phyloP scores from a whole-genome alignment of 2,329 filamentous ascomycete species.

The Gyromitra esculenta region DNA sequence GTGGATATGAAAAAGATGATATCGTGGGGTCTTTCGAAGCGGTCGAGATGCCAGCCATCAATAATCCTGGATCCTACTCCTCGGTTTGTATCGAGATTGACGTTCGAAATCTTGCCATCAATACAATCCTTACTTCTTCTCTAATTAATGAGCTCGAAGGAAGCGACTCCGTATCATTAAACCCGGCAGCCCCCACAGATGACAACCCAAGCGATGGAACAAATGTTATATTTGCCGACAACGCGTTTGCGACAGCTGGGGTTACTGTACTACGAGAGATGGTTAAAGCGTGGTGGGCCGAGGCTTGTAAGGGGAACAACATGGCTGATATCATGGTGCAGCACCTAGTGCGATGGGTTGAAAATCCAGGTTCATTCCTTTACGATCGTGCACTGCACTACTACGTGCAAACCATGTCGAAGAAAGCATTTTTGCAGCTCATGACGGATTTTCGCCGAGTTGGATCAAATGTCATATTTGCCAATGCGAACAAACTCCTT shows the following conservation, averaged over 20 bases:
- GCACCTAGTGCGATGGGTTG: conserved; percentile 96
- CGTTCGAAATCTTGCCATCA: conserved; percentile 93
- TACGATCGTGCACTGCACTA: conserved; percentile 95
- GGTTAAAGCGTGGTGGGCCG: conserved; percentile 98
- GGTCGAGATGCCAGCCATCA: conserved; percentile 90
- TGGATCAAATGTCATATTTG: conserved; percentile 94
- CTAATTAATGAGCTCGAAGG: conserved; percentile 97
- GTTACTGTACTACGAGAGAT: conserved; percentile 93
- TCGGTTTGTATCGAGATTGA: conserved; percentile 97
- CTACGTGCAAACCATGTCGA: conserved; percentile 98
- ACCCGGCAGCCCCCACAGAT: conserved; percentile 73
- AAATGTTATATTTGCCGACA: conserved; percentile 81
- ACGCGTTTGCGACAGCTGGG: conserved; percentile 90
- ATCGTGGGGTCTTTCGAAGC: conserved; percentile 82
- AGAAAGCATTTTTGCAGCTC: conserved; percentile 94
- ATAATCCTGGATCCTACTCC: conserved; percentile 91
- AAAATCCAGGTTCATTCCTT: conserved; percentile 89
- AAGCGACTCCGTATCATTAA: conserved; percentile 84
- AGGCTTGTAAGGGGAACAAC: conserved; percentile 85
- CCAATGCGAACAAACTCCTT: conserved; percentile 85
- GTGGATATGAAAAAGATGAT: conserved; percentile 93
- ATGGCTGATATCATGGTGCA: conserved; percentile 99
- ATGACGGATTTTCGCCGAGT: conserved; percentile 97
- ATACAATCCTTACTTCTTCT: conserved; percentile 95
- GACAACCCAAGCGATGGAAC: conserved; percentile 61